Evolutionary conservation across 73 alveolate species (phyloP).

Genomic region (Blepharisma japonicum): DNA sequence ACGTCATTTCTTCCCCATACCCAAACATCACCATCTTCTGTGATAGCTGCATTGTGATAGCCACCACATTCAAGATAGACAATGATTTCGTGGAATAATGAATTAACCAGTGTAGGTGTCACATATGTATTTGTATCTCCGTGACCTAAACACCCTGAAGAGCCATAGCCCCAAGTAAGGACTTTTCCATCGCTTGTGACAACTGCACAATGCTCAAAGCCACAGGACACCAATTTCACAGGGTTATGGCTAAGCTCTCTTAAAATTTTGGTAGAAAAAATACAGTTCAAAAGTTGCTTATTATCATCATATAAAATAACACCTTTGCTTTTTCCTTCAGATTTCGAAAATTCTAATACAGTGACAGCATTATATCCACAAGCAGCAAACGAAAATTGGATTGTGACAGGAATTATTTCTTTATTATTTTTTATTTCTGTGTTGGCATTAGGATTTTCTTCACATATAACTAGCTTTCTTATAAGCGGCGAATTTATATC

Average conservation of each 20-base stretch:
- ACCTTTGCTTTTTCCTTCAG: conserved; percentile 17
- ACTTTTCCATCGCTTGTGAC: conserved; percentile 52
- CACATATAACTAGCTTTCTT: conserved; percentile 4
- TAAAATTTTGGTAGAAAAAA: neutral
- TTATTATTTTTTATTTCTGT: too few relatives aligned
- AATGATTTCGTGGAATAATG: conserved; percentile 7
- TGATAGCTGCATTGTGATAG: conserved; percentile 55
- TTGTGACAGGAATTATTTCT: neutral
- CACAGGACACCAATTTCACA: conserved; percentile 43
- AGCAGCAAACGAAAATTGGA: neutral
- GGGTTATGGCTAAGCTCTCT: neutral
- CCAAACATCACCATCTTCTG: conserved; percentile 35
- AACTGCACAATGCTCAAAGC: conserved; percentile 61
- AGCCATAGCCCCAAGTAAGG: conserved; percentile 74
- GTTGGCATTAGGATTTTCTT: neutral
- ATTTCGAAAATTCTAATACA: neutral
- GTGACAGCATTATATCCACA: neutral
- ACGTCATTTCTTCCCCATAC: conserved; percentile 73
- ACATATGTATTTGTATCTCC: conserved; percentile 39
- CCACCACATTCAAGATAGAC: conserved; percentile 59
- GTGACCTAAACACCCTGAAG: conserved; percentile 68
- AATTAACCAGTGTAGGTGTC: conserved; percentile 46
- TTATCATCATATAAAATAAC: neutral
- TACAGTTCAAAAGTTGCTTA: neutral
- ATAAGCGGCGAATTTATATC: neutral